Base-by-base conservation (phyloP, 345 rosid genomes). In the Ceriops tagal region DNA sequence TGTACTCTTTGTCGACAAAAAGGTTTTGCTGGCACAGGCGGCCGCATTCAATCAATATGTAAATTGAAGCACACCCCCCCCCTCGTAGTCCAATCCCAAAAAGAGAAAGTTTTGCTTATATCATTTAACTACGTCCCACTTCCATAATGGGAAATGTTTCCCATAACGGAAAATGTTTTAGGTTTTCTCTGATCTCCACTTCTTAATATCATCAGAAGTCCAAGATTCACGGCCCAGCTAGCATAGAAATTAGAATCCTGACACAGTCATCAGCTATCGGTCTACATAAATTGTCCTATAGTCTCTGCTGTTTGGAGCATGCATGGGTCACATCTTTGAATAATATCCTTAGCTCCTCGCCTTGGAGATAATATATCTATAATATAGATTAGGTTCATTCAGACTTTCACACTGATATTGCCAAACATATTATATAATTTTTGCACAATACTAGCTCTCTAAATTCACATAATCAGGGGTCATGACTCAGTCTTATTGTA, bases 61-160 rank as follows among this genome's bases (percentile, higher is more conserved):
- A 64, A 56, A 32, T 6, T 1, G 1, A 22, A 11, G 24, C 24
- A 71, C 30, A 57, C 19, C 59, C 34, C 53, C 59, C 49, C 60
- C 32, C 75, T 75, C 77, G 47, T 39, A 49, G 27, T 52, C 77
- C 76, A 65, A 80, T 66, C 85, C 74, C n/a, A 49, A 79, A 77
- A 77, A 0, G 4, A 74, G 85, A 83, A 66, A 79, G 80, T 72
- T 69, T 51, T 70, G 26, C 24, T 27, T 22, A 51, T 53, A 55
- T 34, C 61, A 61, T 64, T 65, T 27, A 30, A 49, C 49, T 43
- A 16, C 35, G 19, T 5, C 72, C 75, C 78, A 81, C 77, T 76
- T 78, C 82, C 85, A 24, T 51, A 80, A 69, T 73, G 67, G 84
- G 84, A 71, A 81, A 75, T 3, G 16, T n/a, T 56, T 55, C 37